phyloP scores from a whole-genome alignment of 768 basidiomycete genomes.

The Hydnomerulius pinastri region DNA sequence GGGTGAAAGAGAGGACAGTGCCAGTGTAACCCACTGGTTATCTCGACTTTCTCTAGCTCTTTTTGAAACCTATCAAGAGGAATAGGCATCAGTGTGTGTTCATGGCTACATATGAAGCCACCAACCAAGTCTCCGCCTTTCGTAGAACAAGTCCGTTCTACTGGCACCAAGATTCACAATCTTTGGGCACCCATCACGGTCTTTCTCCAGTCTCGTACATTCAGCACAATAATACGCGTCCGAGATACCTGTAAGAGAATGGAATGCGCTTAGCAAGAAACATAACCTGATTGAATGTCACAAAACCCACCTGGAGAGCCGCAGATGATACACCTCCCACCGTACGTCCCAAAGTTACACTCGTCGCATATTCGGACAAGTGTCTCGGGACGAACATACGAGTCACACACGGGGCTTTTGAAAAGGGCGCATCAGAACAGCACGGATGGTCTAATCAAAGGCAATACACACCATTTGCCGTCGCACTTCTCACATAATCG shows the following conservation, averaged over 20 bases:
- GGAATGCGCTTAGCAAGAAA: too few species aligned
- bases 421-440: background rate
- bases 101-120: conserved; percentile 13
- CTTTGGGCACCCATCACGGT: conserved; percentile 97
- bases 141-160: conserved; percentile 90
- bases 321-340: conserved; percentile 97
- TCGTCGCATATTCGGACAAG: conserved; percentile 98
- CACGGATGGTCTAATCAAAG: background rate
- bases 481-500: conserved; percentile 99
- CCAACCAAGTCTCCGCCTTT: conserved; percentile 78
- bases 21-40: background rate
- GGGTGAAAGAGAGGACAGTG: conserved; percentile 18
- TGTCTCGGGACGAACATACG: conserved; percentile 97
- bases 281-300: too few species aligned
- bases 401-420: conserved; percentile 93
- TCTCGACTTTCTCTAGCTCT: conserved; percentile 23
- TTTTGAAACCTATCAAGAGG: conserved; percentile 29
- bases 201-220: conserved; percentile 95
- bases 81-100: background rate
- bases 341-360: conserved; percentile 98
- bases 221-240: conserved; percentile 99
- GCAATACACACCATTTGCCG: conserved; percentile 85
- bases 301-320: conserved; percentile 83
- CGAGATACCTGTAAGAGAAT: conserved; percentile 99
- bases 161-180: conserved; percentile 96